These are phyloP conservation scores for Neofusicoccum kwambonambiense DNA, from an alignment of 2,329 filamentous ascomycete species.

Conservation along the genomic window DNA sequence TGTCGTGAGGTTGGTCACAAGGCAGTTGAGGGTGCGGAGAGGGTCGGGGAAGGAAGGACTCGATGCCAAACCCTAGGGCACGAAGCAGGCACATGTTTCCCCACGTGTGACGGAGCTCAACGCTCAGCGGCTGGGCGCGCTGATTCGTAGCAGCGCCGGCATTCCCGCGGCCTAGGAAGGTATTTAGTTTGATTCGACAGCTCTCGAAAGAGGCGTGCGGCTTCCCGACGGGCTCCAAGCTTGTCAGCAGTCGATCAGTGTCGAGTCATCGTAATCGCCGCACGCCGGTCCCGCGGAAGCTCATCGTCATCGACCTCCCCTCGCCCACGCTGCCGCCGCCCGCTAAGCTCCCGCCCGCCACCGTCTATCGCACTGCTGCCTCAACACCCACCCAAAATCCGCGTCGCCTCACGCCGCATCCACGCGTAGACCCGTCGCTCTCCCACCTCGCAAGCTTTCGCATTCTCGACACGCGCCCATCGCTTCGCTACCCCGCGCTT, in stretches of 20 bases:
- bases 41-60: neutral
- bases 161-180: neutral
- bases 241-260: neutral
- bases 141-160: neutral
- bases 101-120: conserved; percentile 12
- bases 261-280: neutral
- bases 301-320: conserved; percentile 15
- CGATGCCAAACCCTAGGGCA: conserved; percentile 1
- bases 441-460: neutral
- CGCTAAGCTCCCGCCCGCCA: conserved; percentile 15
- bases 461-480: neutral
- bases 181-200: neutral
- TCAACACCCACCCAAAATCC: neutral
- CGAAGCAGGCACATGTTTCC: conserved; percentile 2
- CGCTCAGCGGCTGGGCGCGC: neutral
- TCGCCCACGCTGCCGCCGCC: conserved; percentile 8
- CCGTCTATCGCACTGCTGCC: neutral
- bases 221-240: neutral
- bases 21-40: neutral
- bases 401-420: neutral
- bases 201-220: neutral
- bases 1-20: neutral
- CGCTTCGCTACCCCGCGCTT: neutral
- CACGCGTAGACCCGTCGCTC: neutral
- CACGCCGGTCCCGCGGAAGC: conserved; percentile 2